Conservation (phyloP, 768 basidiomycete genomes). For the Holtermannia corniformis region DNA sequence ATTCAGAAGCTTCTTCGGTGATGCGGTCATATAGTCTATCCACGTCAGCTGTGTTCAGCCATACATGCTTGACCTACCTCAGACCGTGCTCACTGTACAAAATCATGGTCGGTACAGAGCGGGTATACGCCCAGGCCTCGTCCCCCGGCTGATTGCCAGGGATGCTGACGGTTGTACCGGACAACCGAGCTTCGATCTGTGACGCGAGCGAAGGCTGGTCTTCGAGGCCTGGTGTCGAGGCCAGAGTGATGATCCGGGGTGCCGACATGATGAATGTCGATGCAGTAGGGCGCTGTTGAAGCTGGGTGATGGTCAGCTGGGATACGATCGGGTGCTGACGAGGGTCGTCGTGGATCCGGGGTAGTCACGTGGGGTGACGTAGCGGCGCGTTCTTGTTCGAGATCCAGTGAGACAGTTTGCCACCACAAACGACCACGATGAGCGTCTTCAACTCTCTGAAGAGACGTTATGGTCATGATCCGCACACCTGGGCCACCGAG, state of each 20-base stretch:
- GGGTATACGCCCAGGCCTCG: conserved; percentile 42
- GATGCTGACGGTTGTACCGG: conserved; percentile 15
- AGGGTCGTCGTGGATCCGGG: too few species aligned
- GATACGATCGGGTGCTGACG: too few species aligned
- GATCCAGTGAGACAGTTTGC: too few species aligned
- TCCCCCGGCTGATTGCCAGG: conserved; percentile 24
- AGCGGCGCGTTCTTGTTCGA: too few species aligned
- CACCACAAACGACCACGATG: too few species aligned
- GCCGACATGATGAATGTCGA: not conserved
- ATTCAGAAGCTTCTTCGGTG: conserved; percentile 44
- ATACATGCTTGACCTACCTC: conserved; percentile 41
- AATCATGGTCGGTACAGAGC: conserved; percentile 67
- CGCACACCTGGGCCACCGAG: too few species aligned
- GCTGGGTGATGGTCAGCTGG: too few species aligned
- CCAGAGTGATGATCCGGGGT: not conserved
- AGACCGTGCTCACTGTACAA: conserved; percentile 82
- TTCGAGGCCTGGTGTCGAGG: not conserved
- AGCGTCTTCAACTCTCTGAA: too few species aligned
- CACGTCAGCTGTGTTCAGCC: conserved; percentile 60
- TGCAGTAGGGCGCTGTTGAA: not conserved
- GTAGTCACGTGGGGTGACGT: too few species aligned
- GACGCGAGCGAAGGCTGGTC: not conserved
- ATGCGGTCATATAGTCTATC: conserved; percentile 39
- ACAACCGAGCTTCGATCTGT: conserved; percentile 26
- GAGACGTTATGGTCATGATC: too few species aligned